Conservation (phyloP, 768 basidiomycete genomes). For the Russula sp. region DNA sequence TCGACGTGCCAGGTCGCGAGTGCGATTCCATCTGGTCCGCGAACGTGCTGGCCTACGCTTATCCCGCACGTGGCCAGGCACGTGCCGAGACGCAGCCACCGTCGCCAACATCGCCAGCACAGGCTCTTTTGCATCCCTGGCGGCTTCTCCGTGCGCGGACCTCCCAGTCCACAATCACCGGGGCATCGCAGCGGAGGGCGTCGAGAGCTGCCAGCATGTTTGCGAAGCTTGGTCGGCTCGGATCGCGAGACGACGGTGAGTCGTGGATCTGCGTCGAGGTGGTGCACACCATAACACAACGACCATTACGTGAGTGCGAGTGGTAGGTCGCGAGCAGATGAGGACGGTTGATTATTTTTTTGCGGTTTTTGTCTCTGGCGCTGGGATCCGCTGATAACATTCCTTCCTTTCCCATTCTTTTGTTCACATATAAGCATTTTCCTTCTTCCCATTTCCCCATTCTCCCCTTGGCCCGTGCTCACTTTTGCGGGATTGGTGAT, state of each 20-base stretch:
- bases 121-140: slow-evolving; percentile 19
- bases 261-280: slow-evolving; percentile 30
- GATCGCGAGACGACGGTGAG: slow-evolving; percentile 22
- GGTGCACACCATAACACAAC: slow-evolving; percentile 27
- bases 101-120: slow-evolving; percentile 23
- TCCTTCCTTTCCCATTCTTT: background rate
- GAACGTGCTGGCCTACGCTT: slow-evolving; percentile 17
- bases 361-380: background rate
- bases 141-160: slow-evolving; percentile 14
- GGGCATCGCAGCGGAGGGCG: slow-evolving; percentile 19
- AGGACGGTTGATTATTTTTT: background rate
- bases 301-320: slow-evolving; percentile 19
- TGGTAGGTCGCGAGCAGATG: background rate
- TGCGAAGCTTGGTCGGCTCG: slow-evolving; percentile 18
- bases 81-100: slow-evolving; percentile 7
- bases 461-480: background rate
- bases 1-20: slow-evolving; percentile 25
- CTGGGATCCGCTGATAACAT: slow-evolving; percentile 5
- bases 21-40: slow-evolving; percentile 16
- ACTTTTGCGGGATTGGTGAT: background rate
- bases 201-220: slow-evolving; percentile 24
- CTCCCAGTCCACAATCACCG: slow-evolving; percentile 7
- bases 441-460: background rate
- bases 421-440: background rate
- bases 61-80: slow-evolving; percentile 2